Conservation (phyloP, 441 rosid genomes). For the Biscutella laevigata region DNA sequence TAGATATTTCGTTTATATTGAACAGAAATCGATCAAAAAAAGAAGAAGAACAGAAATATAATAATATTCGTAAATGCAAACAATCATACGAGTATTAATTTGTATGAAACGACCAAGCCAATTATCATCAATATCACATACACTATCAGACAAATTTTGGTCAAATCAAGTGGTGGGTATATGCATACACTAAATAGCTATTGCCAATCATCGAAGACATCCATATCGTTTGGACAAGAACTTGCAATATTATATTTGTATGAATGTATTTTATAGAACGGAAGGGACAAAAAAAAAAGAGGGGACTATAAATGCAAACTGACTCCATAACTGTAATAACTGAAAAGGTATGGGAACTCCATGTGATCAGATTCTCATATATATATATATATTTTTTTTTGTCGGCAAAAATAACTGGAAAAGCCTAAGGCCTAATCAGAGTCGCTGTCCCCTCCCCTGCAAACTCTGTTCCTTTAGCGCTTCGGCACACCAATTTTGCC, state of each 20-base stretch:
- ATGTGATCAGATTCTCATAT: slow-evolving; percentile 30
- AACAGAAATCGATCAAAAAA: too few relatives aligned
- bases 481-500: too few relatives aligned
- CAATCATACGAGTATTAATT: not conserved
- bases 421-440: too few relatives aligned
- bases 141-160: not conserved
- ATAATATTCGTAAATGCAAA: too few relatives aligned
- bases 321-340: slow-evolving; percentile 47
- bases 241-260: too few relatives aligned
- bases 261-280: not conserved
- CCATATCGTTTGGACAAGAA: too few relatives aligned
- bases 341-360: slow-evolving; percentile 30
- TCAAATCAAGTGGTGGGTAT: not conserved
- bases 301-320: slow-evolving; percentile 11
- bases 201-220: not conserved
- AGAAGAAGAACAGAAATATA: not conserved
- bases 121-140: not conserved
- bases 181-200: not conserved
- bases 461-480: too few relatives aligned
- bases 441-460: too few relatives aligned
- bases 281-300: slow-evolving; percentile 1
- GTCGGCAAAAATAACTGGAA: too few relatives aligned
- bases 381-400: too few relatives aligned
- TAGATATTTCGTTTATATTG: not conserved
- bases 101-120: not conserved